Base-by-base conservation (phyloP, 163 green algal species). In the Chlamydomonas reinhardtii region DNA sequence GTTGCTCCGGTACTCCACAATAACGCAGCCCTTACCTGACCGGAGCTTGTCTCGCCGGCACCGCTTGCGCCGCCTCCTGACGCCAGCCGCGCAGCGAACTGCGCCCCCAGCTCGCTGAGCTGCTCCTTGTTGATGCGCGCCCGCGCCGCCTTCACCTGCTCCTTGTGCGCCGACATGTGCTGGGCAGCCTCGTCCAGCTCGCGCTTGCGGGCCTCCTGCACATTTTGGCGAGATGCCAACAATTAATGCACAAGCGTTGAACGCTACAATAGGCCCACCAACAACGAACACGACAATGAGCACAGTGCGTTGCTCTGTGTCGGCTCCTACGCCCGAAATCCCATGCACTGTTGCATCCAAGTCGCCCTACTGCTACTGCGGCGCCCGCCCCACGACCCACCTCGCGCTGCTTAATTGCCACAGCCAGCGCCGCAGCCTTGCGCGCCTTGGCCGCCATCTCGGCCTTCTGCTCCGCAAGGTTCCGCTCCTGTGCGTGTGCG, bases 71-170 rank as follows among this genome's bases (percentile, higher is more conserved):
- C 25, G 27, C 72, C 72, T 8, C 34, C 69, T 17, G 79, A 66
- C 29, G 71, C 81, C 86, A 90, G 84, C 72, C 78, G 86, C 48
- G 78, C 81, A 29, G 62, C 64, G 76, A 90, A 90, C 78, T 90
- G 73, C n/a, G 86, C 86, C 2, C 86, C 86, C 73, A 87, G 74
- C 71, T 71, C 56, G 27, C 29, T 24, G 39, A 90, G 79, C 72
- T 90, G 76, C 25, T 87, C 86, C 54, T 84, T 84, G 69, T 76
- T 89, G 59, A 89, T 24, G 25, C 85, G 85, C 27, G 85, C 43
- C 16, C 39, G 27, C 20, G 76, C 85, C 16, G 85, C 85, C 4
- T 62, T 61, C 25, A 89, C 52, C 76, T 89, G 85, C 76, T 84
- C 85, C 39, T 56, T 37, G 71, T 89, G 85, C 16, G 76, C 85